Conservation (phyloP, 139 green algal genomes). For the Chlorella ohadii region DNA sequence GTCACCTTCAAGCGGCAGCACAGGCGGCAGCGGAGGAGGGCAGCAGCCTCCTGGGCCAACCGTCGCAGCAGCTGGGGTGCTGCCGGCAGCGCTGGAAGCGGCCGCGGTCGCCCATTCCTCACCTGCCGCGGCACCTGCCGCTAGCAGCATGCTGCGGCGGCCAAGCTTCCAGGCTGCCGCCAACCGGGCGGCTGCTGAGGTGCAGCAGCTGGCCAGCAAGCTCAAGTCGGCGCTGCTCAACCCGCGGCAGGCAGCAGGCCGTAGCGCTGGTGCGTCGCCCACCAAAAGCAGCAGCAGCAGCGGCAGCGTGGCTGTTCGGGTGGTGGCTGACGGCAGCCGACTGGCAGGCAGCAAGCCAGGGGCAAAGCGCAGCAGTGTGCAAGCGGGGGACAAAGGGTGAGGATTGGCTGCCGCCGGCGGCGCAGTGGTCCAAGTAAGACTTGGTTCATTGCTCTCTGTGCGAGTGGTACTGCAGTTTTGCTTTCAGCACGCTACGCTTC, state of each 20-base stretch:
- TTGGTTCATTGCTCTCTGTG: no score
- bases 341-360: no score
- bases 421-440: no score
- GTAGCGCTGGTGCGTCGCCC: no score
- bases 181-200: background rate
- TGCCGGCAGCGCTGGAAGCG: background rate
- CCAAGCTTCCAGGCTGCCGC: background rate
- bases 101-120: background rate
- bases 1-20: background rate
- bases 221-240: background rate
- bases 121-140: background rate
- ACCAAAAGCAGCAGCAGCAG: no score
- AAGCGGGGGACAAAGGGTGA: no score
- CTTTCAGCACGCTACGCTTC: no score
- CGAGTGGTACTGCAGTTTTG: no score
- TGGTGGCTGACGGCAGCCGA: background rate
- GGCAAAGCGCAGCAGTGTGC: no score
- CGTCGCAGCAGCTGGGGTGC: background rate
- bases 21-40: background rate
- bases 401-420: no score
- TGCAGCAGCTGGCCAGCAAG: slow-evolving; percentile 4
- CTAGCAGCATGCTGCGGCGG: background rate
- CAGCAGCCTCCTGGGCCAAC: background rate
- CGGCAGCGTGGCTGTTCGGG: background rate
- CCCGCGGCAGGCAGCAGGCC: no score